Evolutionary conservation across 2,329 filamentous ascomycete genomes (phyloP), one percentile per base, ranked within the genome.

Genomic region (Arthrobotrys conoides): DNA sequence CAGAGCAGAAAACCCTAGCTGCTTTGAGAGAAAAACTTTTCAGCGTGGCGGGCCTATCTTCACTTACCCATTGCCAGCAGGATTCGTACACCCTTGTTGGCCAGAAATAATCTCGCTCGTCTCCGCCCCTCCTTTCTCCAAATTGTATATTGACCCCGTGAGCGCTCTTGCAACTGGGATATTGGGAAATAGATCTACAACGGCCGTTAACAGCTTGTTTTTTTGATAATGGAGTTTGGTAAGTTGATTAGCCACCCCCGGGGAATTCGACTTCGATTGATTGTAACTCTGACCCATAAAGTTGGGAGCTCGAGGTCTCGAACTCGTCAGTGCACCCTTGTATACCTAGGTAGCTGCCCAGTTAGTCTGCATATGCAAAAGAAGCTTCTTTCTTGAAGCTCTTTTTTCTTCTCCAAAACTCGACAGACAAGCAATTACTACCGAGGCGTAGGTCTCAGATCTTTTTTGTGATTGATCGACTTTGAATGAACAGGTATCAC

Each of bases 111-210:
- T 44, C 48, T 41, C 48, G 1, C 46, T 46, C 27, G 38, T 41
- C 27, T n/a, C 33, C 51, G 6, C 48, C 16, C 14, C 24, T 10
- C 36, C 12, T n/a, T 12, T 30, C 12, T 44, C 30, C 57, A 3
- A 22, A 48, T 14, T 38, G 41, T 14, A 14, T 22, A 64, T 18
- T 64, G 64, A 55, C 71, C 71, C 30, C 64, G 64, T 75, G 71
- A 38, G 44, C 53, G 24, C 68, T 53, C 49, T 68, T 24, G 24
- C 44, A 69, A 64, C 71, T 75, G 33, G 24, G 10, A 16, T 41
- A 68, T 75, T 36, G 9, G 55, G 71, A 20, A 63, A 75, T n/a
- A 68, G 71, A 75, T 75, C 71, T 68, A 68, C 71, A 44, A 49
- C 10, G 16, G 46, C 63, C 41, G 64, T 63, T 38, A 73, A 51